Evolutionary conservation across 306 rosid species (phyloP).

Genomic region (Vigna mungo): DNA sequence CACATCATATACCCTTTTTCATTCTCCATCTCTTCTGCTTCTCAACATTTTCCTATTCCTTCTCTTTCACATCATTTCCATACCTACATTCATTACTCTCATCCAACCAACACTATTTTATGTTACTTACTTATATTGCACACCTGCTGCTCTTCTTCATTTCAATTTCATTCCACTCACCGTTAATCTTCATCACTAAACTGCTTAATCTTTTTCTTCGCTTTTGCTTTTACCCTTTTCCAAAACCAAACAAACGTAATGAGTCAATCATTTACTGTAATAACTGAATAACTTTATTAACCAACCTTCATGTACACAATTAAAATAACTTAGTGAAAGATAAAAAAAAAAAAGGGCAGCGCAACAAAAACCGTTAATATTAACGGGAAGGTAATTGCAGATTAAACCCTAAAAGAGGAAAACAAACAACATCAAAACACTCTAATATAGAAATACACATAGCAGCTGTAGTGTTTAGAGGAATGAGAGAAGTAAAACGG

Average conservation of each 20-base stretch:
- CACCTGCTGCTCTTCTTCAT: too few relatives aligned
- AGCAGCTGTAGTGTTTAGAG: slow-evolving; percentile 23
- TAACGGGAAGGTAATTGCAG: slow-evolving; percentile 67
- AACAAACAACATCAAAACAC: background rate
- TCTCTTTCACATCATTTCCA: slow-evolving; percentile 48
- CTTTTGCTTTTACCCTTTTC: background rate
- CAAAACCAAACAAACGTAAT: slow-evolving; percentile 9
- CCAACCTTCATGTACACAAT: slow-evolving; percentile 47
- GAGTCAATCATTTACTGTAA: slow-evolving; percentile 44
- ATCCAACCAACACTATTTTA: background rate
- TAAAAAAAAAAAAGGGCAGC: background rate
- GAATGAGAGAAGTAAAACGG: background rate
- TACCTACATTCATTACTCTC: background rate
- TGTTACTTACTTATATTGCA: too few relatives aligned
- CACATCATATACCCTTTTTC: background rate
- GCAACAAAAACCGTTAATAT: slow-evolving; percentile 60
- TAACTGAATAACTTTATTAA: slow-evolving; percentile 24
- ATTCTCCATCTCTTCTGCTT: background rate
- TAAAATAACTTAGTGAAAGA: slow-evolving; percentile 41
- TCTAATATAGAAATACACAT: slow-evolving; percentile 4
- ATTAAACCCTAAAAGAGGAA: slow-evolving; percentile 31
- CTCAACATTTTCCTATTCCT: slow-evolving; percentile 43
- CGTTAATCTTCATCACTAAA: too few relatives aligned
- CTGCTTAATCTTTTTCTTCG: slow-evolving; percentile 1
- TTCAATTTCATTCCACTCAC: too few relatives aligned